Evolutionary conservation across 108 stramenopile species (phyloP).

Genomic region (Cyclotella atomus): DNA sequence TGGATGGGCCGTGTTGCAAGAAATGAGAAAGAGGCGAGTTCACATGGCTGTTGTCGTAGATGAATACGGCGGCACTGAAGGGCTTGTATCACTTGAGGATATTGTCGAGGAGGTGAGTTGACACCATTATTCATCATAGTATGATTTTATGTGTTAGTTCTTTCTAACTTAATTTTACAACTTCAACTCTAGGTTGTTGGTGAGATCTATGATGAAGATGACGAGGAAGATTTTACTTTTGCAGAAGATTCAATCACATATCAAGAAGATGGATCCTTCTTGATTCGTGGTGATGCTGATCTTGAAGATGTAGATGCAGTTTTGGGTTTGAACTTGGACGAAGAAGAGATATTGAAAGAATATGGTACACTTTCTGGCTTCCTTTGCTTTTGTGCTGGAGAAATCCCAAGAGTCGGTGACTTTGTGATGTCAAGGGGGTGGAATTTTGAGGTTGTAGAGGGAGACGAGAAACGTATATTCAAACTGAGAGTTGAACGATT

Average conservation of each 20-base stretch:
- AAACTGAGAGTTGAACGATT: conserved; percentile 80
- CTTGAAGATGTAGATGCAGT: conserved; percentile 93
- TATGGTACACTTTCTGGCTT: conserved; percentile 93
- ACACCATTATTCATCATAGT: conserved; percentile 21
- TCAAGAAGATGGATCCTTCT: conserved; percentile 88
- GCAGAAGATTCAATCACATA: conserved; percentile 88
- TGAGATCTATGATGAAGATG: conserved; percentile 92
- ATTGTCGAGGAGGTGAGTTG: conserved; percentile 96
- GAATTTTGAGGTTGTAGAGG: conserved; percentile 88
- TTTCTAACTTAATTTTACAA: too few species aligned
- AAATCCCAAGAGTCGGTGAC: conserved; percentile 92
- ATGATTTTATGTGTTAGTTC: background rate
- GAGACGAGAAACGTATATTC: conserved; percentile 83
- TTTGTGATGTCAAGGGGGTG: conserved; percentile 90
- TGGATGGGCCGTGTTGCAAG: conserved; percentile 96
- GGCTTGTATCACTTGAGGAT: conserved; percentile 96
- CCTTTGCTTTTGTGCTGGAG: conserved; percentile 93
- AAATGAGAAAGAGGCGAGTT: conserved; percentile 92
- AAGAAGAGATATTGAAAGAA: conserved; percentile 89
- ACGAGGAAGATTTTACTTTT: conserved; percentile 89
- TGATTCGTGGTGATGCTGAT: conserved; percentile 94
- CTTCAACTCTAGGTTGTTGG: conserved; percentile 66
- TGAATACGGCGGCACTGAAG: conserved; percentile 97
- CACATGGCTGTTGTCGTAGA: conserved; percentile 99
- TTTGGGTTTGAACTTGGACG: conserved; percentile 79